Evolutionary conservation across 2,329 filamentous ascomycete species (phyloP).

Genomic region (Aureobasidium sp.): DNA sequence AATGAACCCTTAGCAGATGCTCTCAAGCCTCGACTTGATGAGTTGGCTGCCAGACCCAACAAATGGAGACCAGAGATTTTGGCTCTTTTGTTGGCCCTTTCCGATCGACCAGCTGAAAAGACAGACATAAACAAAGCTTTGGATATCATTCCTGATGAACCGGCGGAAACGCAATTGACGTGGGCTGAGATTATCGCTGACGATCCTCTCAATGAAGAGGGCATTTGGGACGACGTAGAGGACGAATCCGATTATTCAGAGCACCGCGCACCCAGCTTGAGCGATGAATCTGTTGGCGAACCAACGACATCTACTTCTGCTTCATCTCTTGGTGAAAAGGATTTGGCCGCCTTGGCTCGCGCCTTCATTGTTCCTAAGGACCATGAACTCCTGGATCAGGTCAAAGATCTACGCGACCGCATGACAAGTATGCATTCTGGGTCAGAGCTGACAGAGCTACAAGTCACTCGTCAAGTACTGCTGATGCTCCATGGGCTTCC

Average conservation of each 20-base stretch:
- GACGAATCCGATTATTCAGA: conserved; percentile 59
- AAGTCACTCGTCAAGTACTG: conserved; percentile 67
- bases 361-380: conserved; percentile 27
- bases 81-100: conserved; percentile 70
- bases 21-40: conserved; percentile 51
- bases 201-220: conserved; percentile 63
- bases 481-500: conserved; percentile 79
- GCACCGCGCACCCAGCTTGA: conserved; percentile 42
- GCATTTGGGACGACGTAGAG: conserved; percentile 64
- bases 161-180: conserved; percentile 44
- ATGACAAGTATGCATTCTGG: not conserved
- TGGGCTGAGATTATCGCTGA: conserved; percentile 76
- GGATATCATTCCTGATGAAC: conserved; percentile 38
- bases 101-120: conserved; percentile 69
- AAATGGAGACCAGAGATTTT: conserved; percentile 75
- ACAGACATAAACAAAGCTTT: conserved; percentile 45
- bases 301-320: conserved; percentile 26
- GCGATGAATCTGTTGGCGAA: conserved; percentile 23
- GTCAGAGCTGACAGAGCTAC: conserved; percentile 56
- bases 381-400: conserved; percentile 26
- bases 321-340: conserved; percentile 33
- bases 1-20: conserved; percentile 73
- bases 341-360: conserved; percentile 29
- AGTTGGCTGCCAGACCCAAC: conserved; percentile 47
- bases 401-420: conserved; percentile 26